Base-by-base conservation (phyloP, 1,139 yeast species). In the Candida sp. region DNA sequence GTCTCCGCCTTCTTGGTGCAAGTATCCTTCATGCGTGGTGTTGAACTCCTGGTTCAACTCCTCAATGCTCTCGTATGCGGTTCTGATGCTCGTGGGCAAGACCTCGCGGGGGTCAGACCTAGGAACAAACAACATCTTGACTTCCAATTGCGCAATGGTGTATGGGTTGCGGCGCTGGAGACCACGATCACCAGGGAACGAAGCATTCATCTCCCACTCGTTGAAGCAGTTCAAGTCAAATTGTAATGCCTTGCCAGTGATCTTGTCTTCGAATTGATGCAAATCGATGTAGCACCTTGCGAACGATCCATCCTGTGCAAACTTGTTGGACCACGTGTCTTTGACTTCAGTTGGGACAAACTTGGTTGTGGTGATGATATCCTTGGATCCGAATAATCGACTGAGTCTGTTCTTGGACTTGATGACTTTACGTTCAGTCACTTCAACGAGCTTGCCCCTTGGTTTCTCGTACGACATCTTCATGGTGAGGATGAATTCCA, bases 271-370 rank as follows among this genome's bases (percentile, higher is more conserved):
- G 59, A 81, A 81, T 55, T 84, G 85, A 41, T 81, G 78, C 57
- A 92, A 81, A 46, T 81, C 81, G 50, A 93, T 74, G 58, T 85
- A 84, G 53, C 90, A 81, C 58, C 93, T 79, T 2, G 90, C 97
- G 73, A 90, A 91, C 8, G 97, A 88, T 1, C 98, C 98, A 69
- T 93, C 98, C 47, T 75, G 77, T 2, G 97, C 96, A 56, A 88
- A 77, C 52, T 80, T 73, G 43, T 71, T 66, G 33, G 75, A 76
- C 85, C 92, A 83, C 3, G 77, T 67, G 67, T 88, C 94, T 31
- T 68, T 61, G 2, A 70, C 73, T 35, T 81, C 77, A 55, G 77
- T 73, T 3, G 85, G 75, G 11, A 86, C 82, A 55, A 77, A 82
- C 56, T 72, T 80, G 51, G 86, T 84, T n/a, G 84, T 78, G 4